Evolutionary conservation across 148 eudicot genomes (phyloP), one percentile per base, ranked within the genome.

Genomic region (Silene latifolia): DNA sequence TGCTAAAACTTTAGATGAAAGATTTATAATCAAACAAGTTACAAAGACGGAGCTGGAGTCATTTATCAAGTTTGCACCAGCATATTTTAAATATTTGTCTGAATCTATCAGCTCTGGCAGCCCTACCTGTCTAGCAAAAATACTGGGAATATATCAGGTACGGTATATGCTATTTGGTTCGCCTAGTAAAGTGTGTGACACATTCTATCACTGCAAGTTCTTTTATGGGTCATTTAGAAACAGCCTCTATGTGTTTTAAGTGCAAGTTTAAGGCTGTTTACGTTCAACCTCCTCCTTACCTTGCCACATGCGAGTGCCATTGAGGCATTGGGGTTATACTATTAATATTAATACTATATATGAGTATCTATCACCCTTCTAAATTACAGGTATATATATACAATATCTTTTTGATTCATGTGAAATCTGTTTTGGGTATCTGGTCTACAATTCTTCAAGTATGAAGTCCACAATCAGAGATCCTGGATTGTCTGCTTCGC

Each of bases 131-230:
- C 86, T 95, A 81, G 99, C 97, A 48, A 95, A 92, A 85, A 85
- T 95, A 67, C 81, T 95, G 66, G 99, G 99, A 27, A 89, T 95
- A 61, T 95, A 96, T 85, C 97, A 96, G 99, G 99, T 96, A 89
- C 54, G 15, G 29, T 63, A 35, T 62, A 13, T 51, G 56, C 56
- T 51, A 4, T 15, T 51, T 51, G 17, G 17, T 15, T 51, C 18
- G 17, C 17, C 17, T 15, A 51, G 56, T 51, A 51, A 3, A 12
- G 56, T 51, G 56, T 15, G 17, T 15, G 56, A 12, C 18, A 51
- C 56, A 15, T 51, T 51, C 56, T 51, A 51, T 51, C 56, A 51
- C 18, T 51, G 56, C 56, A 15, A 51, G 4, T 51, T 51, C 17
- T 51, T 51, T 12, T 51, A 15, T 15, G 56, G 56, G 56, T 51